These are phyloP conservation scores for Apophysomyces elegans DNA, from an alignment of 371 early-diverging fungal species.

Conservation along the genomic window DNA sequence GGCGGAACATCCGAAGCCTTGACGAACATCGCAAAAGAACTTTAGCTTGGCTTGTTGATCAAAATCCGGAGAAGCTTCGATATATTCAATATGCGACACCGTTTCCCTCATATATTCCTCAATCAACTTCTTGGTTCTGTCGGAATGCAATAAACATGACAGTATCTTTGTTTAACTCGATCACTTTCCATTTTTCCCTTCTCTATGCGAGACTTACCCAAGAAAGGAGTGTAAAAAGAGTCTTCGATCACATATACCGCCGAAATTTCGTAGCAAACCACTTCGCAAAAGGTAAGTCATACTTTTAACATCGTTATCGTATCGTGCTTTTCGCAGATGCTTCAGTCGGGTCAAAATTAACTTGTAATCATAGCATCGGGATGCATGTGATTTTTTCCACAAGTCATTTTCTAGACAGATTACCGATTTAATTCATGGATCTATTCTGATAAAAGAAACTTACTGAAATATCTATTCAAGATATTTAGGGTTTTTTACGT, in stretches of 20 bases:
- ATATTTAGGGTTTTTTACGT: too few species aligned
- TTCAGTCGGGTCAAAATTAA: constrained; percentile 61
- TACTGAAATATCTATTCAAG: background rate
- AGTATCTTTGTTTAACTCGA: background rate
- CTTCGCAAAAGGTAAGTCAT: constrained; percentile 69
- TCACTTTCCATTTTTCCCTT: background rate
- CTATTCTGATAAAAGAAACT: background rate
- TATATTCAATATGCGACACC: constrained; percentile 59
- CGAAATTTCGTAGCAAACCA: constrained; percentile 71
- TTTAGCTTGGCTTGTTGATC: constrained; percentile 63
- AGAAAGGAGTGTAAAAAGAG: constrained; percentile 62
- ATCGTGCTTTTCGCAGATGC: constrained; percentile 55
- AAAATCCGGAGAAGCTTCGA: constrained; percentile 54
- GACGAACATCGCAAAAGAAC: constrained; percentile 70
- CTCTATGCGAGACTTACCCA: constrained; percentile 39
- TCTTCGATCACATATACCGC: constrained; percentile 70
- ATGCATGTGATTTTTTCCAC: constrained; percentile 59
- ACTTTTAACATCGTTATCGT: constrained; percentile 55
- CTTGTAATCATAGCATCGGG: constrained; percentile 70
- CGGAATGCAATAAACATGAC: too few species aligned
- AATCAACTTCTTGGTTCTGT: constrained; percentile 70
- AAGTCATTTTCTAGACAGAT: constrained; percentile 49
- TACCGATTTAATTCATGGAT: background rate
- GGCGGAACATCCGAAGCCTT: constrained; percentile 73
- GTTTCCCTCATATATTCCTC: constrained; percentile 75